Conservation (phyloP, 106 monocot genomes). For the Dactylorhiza incarnata region DNA sequence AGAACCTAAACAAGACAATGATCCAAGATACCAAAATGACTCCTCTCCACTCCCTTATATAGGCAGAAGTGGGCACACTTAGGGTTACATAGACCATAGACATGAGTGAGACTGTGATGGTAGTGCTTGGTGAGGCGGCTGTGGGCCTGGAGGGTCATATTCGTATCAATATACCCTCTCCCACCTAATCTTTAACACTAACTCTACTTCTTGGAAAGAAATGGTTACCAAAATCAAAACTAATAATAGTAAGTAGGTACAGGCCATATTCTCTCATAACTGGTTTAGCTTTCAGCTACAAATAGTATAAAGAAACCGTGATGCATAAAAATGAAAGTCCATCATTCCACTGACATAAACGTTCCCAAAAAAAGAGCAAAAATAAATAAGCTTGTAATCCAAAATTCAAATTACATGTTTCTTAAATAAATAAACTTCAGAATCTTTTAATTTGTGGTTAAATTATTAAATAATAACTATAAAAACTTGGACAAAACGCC, state of each 20-base stretch:
- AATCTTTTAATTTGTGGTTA: neutral
- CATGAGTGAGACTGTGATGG: too few species aligned
- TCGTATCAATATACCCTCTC: too few species aligned
- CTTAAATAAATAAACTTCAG: neutral
- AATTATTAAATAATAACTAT: neutral
- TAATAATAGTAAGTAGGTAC: neutral
- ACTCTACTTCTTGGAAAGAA: neutral
- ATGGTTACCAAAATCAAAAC: neutral
- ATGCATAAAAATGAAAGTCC: neutral
- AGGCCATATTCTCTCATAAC: neutral
- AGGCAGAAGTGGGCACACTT: too few species aligned
- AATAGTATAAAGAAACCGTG: neutral
- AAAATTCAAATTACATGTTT: neutral
- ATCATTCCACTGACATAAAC: neutral
- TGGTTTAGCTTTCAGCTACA: neutral
- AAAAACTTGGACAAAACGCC: neutral
- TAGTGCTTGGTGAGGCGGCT: too few species aligned
- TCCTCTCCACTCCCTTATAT: too few species aligned
- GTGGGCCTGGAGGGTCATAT: too few species aligned
- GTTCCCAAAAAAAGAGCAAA: neutral
- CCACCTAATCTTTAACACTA: too few species aligned
- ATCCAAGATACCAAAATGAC: too few species aligned
- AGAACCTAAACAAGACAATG: too few species aligned
- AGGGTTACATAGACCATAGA: too few species aligned
- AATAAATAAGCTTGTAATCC: neutral